Percentiles rank a stretch among this genome's conserved stretches.
Conservation (phyloP, 352 stramenopile species). For the Globisporangium irregulare region DNA sequence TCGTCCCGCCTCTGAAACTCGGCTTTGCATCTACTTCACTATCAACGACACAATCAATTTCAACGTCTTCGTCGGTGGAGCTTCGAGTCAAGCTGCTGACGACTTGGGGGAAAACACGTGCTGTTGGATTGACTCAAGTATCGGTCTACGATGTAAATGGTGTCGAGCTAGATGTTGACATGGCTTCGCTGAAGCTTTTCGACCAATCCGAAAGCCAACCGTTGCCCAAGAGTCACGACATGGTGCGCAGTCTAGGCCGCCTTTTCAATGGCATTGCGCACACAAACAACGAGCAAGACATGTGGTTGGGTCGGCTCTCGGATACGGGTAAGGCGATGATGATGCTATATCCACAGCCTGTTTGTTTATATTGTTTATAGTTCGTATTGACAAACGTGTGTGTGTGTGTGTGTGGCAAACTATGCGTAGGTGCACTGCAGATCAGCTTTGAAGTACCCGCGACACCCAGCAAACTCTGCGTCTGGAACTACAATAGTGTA, state of each 20-base stretch:
- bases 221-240: conserved; percentile 60
- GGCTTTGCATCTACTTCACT: not conserved
- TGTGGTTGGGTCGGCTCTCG: conserved; percentile 70
- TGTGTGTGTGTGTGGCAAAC: too few relatives aligned
- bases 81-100: conserved; percentile 68
- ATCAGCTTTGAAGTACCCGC: conserved; percentile 46
- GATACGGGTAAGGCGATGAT: conserved; percentile 34
- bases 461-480: conserved; percentile 56
- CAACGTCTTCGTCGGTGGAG: conserved; percentile 21
- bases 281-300: conserved; percentile 67
- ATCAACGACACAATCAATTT: not conserved
- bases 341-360: not conserved
- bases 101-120: conserved; percentile 59
- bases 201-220: conserved; percentile 40
- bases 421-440: conserved; percentile 39
- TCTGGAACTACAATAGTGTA: conserved; percentile 86
- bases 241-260: conserved; percentile 50
- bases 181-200: conserved; percentile 47
- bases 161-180: conserved; percentile 46
- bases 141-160: conserved; percentile 64
- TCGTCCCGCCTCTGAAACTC: conserved; percentile 33
- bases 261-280: conserved; percentile 62
- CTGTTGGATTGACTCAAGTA: conserved; percentile 62
- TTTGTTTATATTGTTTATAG: not conserved
- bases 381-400: not conserved